Evolutionary conservation across 2,329 filamentous ascomycete species (phyloP), one percentile per base, ranked within the genome.

Genomic region (Aspergillus sp.): DNA sequence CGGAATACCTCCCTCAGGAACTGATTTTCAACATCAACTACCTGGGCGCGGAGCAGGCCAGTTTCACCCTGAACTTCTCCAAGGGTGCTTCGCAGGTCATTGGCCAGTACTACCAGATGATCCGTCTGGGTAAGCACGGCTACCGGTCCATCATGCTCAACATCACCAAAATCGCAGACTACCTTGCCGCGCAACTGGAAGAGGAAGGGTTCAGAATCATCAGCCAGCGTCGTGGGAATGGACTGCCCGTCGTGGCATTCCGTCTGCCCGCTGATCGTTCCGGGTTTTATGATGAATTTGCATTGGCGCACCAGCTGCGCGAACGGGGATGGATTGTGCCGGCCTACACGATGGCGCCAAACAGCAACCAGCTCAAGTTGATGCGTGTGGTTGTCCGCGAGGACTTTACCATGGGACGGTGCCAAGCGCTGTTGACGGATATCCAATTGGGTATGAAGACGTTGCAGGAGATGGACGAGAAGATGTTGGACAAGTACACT

Each of bases 21-120:
- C 83, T 96, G 19, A 89, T 97, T 60, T 97, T 97, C 81, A 96
- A 95, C 78, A 96, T 97, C 80, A 96, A 96, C 79, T 97, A 97
- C 73, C 85, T 96, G 5, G 91, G 91, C 44, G 90, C 91, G 9
- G 89, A 96, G 64, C 91, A 97, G 68, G 86, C 90, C 2, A 95
- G 89, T 3, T 96, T 96, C 74, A 96, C 91, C 0, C 82, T 97
- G 50, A 97, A 97, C 77, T 97, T 97, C 76, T 94, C 88, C 64
- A 95, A 95, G 69, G 90, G 90, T 49, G 91, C 91, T 10, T 89
- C 86, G 5, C 90, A 96, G 65, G 88, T 96, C 62, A 95, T 97
- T 53, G 91, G 88, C 23, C 91, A 97, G 72, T 97, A 96, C 75
- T 96, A 97, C 75, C 90, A 96, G 73, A 80, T 97, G 64, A 95